These are phyloP conservation scores for Backusella mclennaniae DNA, from an alignment of 192 early-diverging fungal genomes.

Conservation along the genomic window DNA sequence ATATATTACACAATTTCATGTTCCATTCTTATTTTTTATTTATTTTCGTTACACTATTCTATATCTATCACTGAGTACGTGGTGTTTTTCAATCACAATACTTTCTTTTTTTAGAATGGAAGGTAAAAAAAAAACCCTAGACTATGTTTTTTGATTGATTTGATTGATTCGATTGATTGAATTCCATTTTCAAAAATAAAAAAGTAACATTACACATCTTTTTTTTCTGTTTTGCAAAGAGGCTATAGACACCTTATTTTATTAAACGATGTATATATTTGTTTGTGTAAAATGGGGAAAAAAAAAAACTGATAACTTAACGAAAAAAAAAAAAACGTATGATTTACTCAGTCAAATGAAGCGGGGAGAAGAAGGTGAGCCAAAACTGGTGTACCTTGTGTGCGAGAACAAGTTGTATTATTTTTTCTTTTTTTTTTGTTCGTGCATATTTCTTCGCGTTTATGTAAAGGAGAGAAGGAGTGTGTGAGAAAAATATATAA, in stretches of 20 bases:
- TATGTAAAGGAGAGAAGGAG: not conserved
- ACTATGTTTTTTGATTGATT: slow-evolving; percentile 1
- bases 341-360: not conserved
- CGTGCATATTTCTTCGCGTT: not conserved
- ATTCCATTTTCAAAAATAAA: not conserved
- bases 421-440: not conserved
- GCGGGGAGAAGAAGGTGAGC: not conserved
- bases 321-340: not conserved
- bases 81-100: not conserved
- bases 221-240: not conserved
- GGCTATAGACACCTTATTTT: not conserved
- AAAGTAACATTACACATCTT: not conserved
- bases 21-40: not conserved
- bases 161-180: not conserved
- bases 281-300: not conserved
- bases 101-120: slow-evolving; percentile 1
- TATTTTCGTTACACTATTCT: not conserved
- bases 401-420: not conserved
- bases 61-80: not conserved
- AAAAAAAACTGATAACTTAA: not conserved
- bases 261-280: not conserved
- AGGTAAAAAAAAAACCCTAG: not conserved
- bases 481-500: not conserved
- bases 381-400: not conserved
- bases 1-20: not conserved